A percentile compares a stretch with the other conserved stretches of the same genome.
Evolutionary conservation across 345 rosid species (phyloP).

Genomic region (Dovyalis caffra): DNA sequence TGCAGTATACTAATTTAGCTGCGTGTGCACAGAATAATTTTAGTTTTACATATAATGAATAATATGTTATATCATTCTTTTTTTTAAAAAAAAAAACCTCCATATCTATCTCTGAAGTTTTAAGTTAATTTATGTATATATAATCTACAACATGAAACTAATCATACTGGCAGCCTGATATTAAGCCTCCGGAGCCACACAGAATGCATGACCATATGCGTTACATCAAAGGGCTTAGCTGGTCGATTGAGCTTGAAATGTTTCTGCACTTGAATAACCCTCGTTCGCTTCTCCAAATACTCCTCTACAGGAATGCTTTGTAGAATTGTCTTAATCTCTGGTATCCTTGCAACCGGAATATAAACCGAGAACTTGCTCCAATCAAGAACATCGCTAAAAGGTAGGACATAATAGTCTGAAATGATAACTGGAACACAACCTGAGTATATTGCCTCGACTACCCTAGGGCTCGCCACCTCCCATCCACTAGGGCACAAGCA

Average conservation of each 20-base stretch:
- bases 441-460: conserved; percentile 41
- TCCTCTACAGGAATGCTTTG: conserved; percentile 29
- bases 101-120: no score
- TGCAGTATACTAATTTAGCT: no score
- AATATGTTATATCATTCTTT: no score
- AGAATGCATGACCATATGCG: conserved; percentile 59
- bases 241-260: conserved; percentile 61
- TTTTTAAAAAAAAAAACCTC: no score
- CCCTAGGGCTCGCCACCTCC: conserved; percentile 61
- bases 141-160: neutral
- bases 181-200: conserved; percentile 65
- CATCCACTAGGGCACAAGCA: conserved; percentile 68
- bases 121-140: neutral
- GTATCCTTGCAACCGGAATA: conserved; percentile 37
- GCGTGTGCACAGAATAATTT: no score
- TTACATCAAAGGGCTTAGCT: conserved; percentile 45
- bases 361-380: conserved; percentile 45
- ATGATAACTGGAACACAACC: conserved; percentile 52
- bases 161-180: conserved; percentile 12
- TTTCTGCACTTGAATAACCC: conserved; percentile 30
- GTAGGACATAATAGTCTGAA: conserved; percentile 40
- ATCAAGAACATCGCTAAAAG: conserved; percentile 52
- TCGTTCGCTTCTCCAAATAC: conserved; percentile 39
- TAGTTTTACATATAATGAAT: no score
- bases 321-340: conserved; percentile 48